Evolutionary conservation across 2,329 filamentous ascomycete genomes (phyloP).

Genomic region (Chaetomium sp.): DNA sequence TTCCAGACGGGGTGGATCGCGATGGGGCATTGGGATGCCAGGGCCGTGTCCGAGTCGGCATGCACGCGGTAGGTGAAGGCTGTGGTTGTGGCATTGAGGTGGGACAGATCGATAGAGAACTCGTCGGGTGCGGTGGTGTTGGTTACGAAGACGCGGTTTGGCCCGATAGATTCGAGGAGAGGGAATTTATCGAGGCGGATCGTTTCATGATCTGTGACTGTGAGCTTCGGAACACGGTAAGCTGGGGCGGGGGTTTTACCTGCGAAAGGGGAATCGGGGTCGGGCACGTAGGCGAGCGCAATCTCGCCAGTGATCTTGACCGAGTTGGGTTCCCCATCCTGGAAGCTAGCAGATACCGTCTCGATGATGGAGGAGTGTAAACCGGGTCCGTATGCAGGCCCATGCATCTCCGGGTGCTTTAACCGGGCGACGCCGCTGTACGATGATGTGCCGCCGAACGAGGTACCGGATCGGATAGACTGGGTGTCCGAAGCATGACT

Average conservation of each 20-base stretch:
- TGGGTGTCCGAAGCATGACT: conserved; percentile 77
- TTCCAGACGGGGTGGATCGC: conserved; percentile 79
- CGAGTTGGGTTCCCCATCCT: conserved; percentile 69
- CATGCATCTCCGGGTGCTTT: conserved; percentile 79
- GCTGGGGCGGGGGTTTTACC: conserved; percentile 44
- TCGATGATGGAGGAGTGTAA: conserved; percentile 90
- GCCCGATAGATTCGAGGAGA: conserved; percentile 86
- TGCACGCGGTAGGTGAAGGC: conserved; percentile 94
- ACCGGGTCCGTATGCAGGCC: conserved; percentile 73
- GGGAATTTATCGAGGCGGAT: conserved; percentile 87
- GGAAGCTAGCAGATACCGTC: conserved; percentile 83
- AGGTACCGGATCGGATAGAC: conserved; percentile 86
- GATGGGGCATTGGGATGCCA: conserved; percentile 67
- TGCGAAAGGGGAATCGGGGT: conserved; percentile 51
- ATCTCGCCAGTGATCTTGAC: conserved; percentile 84
- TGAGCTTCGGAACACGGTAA: conserved; percentile 27
- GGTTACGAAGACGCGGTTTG: conserved; percentile 87
- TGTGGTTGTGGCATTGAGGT: conserved; percentile 69
- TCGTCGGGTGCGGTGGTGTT: conserved; percentile 68
- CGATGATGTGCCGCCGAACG: conserved; percentile 54
- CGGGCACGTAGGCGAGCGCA: conserved; percentile 76
- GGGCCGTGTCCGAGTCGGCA: conserved; percentile 55
- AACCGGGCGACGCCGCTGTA: conserved; percentile 60
- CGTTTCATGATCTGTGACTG: conserved; percentile 55
- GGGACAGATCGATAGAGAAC: conserved; percentile 73